phyloP scores from a whole-genome alignment of 805 yeast genomes.

The Kurtzmaniella fragi region DNA sequence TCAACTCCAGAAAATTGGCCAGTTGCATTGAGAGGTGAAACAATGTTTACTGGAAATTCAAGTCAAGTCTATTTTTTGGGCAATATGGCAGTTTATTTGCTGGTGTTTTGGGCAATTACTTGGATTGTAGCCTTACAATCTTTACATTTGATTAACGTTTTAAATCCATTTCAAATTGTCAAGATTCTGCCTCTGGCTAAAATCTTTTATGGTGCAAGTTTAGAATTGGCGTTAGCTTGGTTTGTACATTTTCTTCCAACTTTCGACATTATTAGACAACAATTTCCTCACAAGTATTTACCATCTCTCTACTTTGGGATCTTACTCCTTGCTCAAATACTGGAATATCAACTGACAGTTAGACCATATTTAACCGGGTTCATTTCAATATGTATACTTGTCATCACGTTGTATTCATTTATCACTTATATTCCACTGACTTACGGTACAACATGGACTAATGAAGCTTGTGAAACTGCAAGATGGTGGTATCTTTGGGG shows the following conservation, averaged over 20 bases:
- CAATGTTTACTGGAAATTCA: slow-evolving; percentile 41
- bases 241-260: slow-evolving; percentile 54
- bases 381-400: slow-evolving; percentile 14
- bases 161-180: slow-evolving; percentile 28
- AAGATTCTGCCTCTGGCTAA: slow-evolving; percentile 6
- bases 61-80: slow-evolving; percentile 55
- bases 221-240: slow-evolving; percentile 53
- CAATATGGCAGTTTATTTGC: slow-evolving; percentile 54
- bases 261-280: slow-evolving; percentile 32
- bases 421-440: slow-evolving; percentile 35
- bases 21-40: slow-evolving; percentile 51
- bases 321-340: slow-evolving; percentile 37
- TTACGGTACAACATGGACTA: slow-evolving; percentile 45
- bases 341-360: slow-evolving; percentile 35
- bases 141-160: slow-evolving; percentile 14
- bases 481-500: slow-evolving; percentile 40
- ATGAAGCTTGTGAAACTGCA: slow-evolving; percentile 30
- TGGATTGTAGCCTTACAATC: slow-evolving; percentile 16
- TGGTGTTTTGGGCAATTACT: slow-evolving; percentile 31
- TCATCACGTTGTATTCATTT: slow-evolving; percentile 21
- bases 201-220: slow-evolving; percentile 15
- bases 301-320: slow-evolving; percentile 48
- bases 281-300: slow-evolving; percentile 44
- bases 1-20: slow-evolving; percentile 67
- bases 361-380: slow-evolving; percentile 20